Conservation (phyloP, 768 basidiomycete species). For the Tricholoma terreum region DNA sequence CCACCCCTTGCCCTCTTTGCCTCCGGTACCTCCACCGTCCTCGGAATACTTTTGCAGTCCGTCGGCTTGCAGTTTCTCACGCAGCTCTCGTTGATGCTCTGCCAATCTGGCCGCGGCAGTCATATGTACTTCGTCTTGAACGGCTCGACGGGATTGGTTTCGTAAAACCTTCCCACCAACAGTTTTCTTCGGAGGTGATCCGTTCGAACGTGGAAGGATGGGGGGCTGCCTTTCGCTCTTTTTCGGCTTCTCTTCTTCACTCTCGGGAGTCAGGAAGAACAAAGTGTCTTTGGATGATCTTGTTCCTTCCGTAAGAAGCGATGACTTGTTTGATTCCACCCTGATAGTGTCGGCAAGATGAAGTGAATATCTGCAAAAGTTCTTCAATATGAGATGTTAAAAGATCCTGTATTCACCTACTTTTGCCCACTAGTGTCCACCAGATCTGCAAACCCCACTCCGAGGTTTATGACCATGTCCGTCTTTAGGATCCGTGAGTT, state of each 20-base stretch:
- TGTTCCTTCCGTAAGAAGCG: slow-evolving; percentile 78
- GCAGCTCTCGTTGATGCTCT: slow-evolving; percentile 86
- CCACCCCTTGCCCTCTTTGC: slow-evolving; percentile 90
- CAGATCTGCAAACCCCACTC: slow-evolving; percentile 82
- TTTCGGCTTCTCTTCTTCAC: slow-evolving; percentile 55
- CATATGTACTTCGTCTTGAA: slow-evolving; percentile 79
- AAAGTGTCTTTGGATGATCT: slow-evolving; percentile 85
- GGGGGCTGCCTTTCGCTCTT: slow-evolving; percentile 55
- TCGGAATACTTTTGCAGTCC: slow-evolving; percentile 85
- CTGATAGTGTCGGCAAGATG: slow-evolving; percentile 88
- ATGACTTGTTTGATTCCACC: slow-evolving; percentile 61
- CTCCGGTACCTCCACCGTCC: slow-evolving; percentile 67
- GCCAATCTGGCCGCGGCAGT: slow-evolving; percentile 75
- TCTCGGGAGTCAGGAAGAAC: slow-evolving; percentile 73
- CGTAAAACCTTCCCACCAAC: slow-evolving; percentile 84
- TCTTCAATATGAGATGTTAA: background rate
- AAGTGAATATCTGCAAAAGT: slow-evolving; percentile 69
- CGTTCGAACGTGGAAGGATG: slow-evolving; percentile 53
- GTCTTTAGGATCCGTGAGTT: slow-evolving; percentile 66
- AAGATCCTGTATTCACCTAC: slow-evolving; percentile 37
- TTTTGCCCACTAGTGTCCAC: slow-evolving; percentile 74
- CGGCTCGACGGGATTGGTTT: slow-evolving; percentile 86
- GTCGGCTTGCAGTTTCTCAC: slow-evolving; percentile 68
- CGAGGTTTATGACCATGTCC: slow-evolving; percentile 84
- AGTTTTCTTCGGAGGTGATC: slow-evolving; percentile 66